Base-by-base conservation (phyloP, 768 basidiomycete genomes). In the Boletus reticuloceps region DNA sequence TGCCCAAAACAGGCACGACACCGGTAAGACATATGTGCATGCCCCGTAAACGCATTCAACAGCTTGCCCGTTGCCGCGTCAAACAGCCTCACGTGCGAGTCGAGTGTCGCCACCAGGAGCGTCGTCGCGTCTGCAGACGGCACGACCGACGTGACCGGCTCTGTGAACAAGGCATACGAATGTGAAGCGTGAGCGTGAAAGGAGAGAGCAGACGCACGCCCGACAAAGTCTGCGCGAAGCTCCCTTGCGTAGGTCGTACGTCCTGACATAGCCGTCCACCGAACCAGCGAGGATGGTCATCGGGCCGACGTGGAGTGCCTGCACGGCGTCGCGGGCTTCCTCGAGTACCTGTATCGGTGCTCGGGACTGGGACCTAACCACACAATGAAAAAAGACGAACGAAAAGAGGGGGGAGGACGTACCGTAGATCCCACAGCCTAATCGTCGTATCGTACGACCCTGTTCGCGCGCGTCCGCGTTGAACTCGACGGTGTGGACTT, bases 161-260 rank as follows among this genome's bases (percentile, higher is more conserved):
- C 94, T 97, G 68, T 20, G 7, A 29, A 20, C 2, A 14, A 19
- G 14, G 34, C 36, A 22, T 47, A 16, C 4, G 1, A 13, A n/a
- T 3, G 22, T 37, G 46, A 49, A 16, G 29, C 3, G 13, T 20
- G 19, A 40, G 5, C 16, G 5, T 1, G 9, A 19, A 11, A 8
- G 20, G 36, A 36, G 38, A 12, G n/a, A 27, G 0, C 11, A 22
- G 14, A 82, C 91, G 64, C 69, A 95, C 94, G 83, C 9, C 96
- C 96, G 60, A 98, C 82, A 66, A 85, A 94, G 70, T 99, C 97
- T 42, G 89, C 81, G 9, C 88, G 83, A 29, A 98, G 74, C 68
- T 96, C 85, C 97, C 76, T 89, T 93, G 50, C 97, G 88, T 32
- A 99, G 78, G 71, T 99, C 97, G 72, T 98, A 98, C 10, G 91